phyloP scores from a whole-genome alignment of 75 land plant species.

The Picea sitchensis region DNA sequence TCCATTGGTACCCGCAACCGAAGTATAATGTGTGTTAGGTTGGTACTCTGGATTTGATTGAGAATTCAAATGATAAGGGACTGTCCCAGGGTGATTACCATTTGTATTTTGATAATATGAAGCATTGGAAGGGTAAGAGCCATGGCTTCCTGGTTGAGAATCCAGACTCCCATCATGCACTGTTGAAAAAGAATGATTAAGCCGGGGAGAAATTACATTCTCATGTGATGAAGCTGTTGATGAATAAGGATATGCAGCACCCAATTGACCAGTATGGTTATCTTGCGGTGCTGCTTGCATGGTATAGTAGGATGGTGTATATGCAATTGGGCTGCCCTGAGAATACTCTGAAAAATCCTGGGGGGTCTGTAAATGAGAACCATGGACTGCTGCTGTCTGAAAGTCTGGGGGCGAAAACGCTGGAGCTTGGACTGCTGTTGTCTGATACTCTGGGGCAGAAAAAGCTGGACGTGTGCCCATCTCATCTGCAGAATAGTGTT shows the following conservation, averaged over 20 bases:
- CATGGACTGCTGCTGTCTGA: background rate
- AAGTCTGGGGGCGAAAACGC: background rate
- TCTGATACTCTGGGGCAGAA: conserved; percentile 5
- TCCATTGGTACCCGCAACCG: conserved; percentile 19
- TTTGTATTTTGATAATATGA: conserved; percentile 33
- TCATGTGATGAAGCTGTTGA: background rate
- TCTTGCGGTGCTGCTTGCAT: background rate
- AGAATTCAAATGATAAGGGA: conserved; percentile 28
- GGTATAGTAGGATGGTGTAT: background rate
- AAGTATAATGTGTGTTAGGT: conserved; percentile 17
- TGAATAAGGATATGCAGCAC: conserved; percentile 6
- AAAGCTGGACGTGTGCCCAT: conserved; percentile 6
- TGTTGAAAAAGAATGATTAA: conserved; percentile 54
- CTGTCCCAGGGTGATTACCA: conserved; percentile 14
- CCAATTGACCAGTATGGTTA: background rate
- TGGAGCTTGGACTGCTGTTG: background rate
- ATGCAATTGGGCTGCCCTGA: background rate
- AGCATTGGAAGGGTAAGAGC: conserved; percentile 38
- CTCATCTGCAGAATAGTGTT: conserved; percentile 8
- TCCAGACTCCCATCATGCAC: conserved; percentile 42
- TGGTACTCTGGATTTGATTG: conserved; percentile 19
- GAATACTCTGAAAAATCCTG: conserved; percentile 3
- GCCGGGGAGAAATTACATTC: background rate
- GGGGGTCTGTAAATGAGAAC: conserved; percentile 9
- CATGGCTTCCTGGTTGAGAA: conserved; percentile 31